Percentiles rank a stretch among this genome's conserved stretches.
These are phyloP conservation scores for Litchi chinensis DNA, from an alignment of 345 rosid genomes.

Conservation along the genomic window DNA sequence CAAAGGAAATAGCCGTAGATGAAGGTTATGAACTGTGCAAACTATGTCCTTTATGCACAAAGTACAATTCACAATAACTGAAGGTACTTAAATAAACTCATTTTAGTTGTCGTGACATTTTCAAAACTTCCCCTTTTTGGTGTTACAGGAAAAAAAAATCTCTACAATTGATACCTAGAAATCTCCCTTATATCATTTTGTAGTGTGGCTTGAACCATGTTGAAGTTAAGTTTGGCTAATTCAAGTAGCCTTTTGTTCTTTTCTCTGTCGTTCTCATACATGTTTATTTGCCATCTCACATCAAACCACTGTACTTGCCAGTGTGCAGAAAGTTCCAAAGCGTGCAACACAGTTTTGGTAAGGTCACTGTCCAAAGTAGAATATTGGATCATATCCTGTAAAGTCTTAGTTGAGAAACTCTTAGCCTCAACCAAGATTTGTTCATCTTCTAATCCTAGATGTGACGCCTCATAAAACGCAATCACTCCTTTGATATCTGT, in stretches of 20 bases:
- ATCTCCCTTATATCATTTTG: constrained; percentile 46
- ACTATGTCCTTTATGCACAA: too few relatives aligned
- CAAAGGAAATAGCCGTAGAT: too few relatives aligned
- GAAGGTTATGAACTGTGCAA: too few relatives aligned
- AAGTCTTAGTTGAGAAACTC: constrained; percentile 20
- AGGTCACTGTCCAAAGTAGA: constrained; percentile 13
- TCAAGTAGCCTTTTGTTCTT: constrained; percentile 16
- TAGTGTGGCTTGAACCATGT: constrained; percentile 43
- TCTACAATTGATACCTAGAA: constrained; percentile 33
- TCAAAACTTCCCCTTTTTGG: too few relatives aligned
- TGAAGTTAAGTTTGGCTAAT: constrained; percentile 51
- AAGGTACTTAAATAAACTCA: too few relatives aligned
- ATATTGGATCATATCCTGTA: background rate
- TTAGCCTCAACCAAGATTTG: constrained; percentile 32
- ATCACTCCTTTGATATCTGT: constrained; percentile 32
- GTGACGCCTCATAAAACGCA: constrained; percentile 52
- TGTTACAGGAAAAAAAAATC: too few relatives aligned
- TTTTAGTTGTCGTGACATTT: too few relatives aligned
- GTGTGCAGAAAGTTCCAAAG: constrained; percentile 46
- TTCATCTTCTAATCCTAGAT: constrained; percentile 42
- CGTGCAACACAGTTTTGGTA: constrained; percentile 19
- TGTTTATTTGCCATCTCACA: constrained; percentile 45
- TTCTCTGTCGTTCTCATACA: constrained; percentile 12
- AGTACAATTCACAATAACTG: too few relatives aligned
- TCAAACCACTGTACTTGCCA: constrained; percentile 54